Conservation (phyloP, 306 rosid genomes). For the Cicer bijugum region DNA sequence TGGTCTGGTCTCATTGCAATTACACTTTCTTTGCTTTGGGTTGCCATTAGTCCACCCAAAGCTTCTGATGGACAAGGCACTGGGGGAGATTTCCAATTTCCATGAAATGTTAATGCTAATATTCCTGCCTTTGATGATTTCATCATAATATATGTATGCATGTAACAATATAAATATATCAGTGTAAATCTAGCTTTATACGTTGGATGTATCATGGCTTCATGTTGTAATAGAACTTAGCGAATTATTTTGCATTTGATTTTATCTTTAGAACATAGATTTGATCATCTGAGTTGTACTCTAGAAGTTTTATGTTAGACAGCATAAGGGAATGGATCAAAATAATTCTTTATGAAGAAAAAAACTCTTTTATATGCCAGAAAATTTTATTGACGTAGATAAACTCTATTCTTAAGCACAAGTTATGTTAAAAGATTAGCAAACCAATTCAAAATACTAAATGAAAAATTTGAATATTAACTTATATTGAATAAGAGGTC, state of each 20-base stretch:
- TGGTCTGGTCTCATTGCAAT: constrained; percentile 70
- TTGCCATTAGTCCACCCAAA: constrained; percentile 49
- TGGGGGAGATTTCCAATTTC: constrained; percentile 54
- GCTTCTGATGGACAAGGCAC: not conserved
- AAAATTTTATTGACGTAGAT: too few relatives aligned
- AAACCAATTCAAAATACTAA: too few relatives aligned
- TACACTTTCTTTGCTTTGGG: constrained; percentile 54
- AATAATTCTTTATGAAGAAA: too few relatives aligned
- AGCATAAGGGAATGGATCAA: too few relatives aligned
- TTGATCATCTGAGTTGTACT: too few relatives aligned
- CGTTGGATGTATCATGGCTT: not conserved
- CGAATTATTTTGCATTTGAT: not conserved
- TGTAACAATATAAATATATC: not conserved
- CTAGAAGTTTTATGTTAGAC: too few relatives aligned
- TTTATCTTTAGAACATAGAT: not conserved
- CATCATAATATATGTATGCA: constrained; percentile 1
- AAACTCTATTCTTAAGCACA: too few relatives aligned
- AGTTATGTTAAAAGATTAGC: too few relatives aligned
- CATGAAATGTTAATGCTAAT: constrained; percentile 36
- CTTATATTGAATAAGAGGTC: too few relatives aligned
- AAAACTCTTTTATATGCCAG: too few relatives aligned
- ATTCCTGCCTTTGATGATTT: not conserved
- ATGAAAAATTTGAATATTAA: too few relatives aligned
- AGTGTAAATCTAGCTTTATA: not conserved
- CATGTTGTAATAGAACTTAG: not conserved